Evolutionary conservation across 306 rosid genomes (phyloP), one percentile per base, ranked within the genome.

Genomic region (Rosa rugosa): DNA sequence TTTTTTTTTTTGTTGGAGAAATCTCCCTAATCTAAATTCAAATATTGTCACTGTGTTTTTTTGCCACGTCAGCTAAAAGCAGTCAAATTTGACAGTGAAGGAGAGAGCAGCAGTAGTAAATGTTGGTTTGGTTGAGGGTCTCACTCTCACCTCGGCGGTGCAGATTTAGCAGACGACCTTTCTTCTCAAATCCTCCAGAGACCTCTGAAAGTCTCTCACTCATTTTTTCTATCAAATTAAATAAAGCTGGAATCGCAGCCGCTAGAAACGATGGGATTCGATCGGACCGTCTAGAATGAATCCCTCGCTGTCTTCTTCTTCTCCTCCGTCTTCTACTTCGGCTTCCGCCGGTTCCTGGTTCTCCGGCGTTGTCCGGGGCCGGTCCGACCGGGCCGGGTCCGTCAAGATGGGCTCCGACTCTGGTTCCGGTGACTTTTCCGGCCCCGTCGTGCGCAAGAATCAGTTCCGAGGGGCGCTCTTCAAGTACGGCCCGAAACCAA

Each of bases 401-500:
- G 49, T 78, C 51, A 91, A 91, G 79, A 85, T 87, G 90, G 67
- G 79, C 5, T 68, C 17, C 13, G 90, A 73, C 80, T 73, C 94
- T 75, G 10, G 47, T 22, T 31, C 84, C 5, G 78, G 72, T 34
- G 94, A 95, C 34, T 1, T 16, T 31, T 2, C 80, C 25, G 89
- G 87, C 34, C 88, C 97, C 38, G 86, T 96, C 40, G 78, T 85
- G 23, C 82, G 90, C 82, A 93, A 91, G 91, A 93, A 89, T 75
- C 93, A 93, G 79, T 87, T 84, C 87, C 94, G 94, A 41, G 98
- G 99, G 2, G 88, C 75, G 75, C 86, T 96, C 22, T 96, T 96
- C 85, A 96, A 93, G 92, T 96, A 96, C 79, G 99, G 99, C 27
- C 94, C 98, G 51, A 88, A 93, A 77, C 79, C 99, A 72, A 85